Base-by-base conservation (phyloP, 371 early-diverging fungal genomes). In the Circinella umbellata region DNA sequence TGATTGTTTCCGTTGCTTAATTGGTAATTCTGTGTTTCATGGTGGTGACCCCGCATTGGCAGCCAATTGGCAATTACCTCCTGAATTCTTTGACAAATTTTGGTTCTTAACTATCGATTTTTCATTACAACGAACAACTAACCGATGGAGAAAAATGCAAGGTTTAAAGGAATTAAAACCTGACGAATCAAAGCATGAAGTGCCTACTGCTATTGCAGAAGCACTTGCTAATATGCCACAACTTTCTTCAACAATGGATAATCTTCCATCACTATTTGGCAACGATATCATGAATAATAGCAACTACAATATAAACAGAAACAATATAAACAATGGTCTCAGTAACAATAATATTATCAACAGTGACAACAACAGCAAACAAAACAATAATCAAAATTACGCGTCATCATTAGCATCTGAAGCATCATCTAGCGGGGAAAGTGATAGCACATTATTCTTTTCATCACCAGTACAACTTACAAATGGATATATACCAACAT, bases 21-120 rank as follows among this genome's bases (percentile, higher is more conserved):
- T 89, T 15, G 78, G 71, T 4, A 76, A 76, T 15, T 83, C 89
- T 0, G 81, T 82, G 0, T 86, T 87, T 63, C 89, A 89, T 65
- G 85, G 85, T 49, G 86, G 86, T 15, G 86, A 86, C 57, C 89
- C 89, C 11, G 77, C 84, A 5, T 74, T 85, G 59, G 82, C 88
- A 11, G 80, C 77, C 59, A 86, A 81, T 61, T 89, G 89, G 89
- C 80, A 89, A 57, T 73, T 89, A 18, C 87, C 88, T 0, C 74
- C 74, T 4, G 80, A 77, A 14, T 89, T 89, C 67, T 86, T 87
- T 77, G 86, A 83, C 49, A 84, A 84, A 20, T 89, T 79, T 64
- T 86, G 88, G 76, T 89, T 80, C 64, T 67, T 87, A 63, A 83
- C 81, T 0, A 81, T 80, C n/a, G 78, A 83, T 46, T 83, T 81